phyloP scores from a whole-genome alignment of 1,284 basidiomycete species.

The Ustilago hordei region DNA sequence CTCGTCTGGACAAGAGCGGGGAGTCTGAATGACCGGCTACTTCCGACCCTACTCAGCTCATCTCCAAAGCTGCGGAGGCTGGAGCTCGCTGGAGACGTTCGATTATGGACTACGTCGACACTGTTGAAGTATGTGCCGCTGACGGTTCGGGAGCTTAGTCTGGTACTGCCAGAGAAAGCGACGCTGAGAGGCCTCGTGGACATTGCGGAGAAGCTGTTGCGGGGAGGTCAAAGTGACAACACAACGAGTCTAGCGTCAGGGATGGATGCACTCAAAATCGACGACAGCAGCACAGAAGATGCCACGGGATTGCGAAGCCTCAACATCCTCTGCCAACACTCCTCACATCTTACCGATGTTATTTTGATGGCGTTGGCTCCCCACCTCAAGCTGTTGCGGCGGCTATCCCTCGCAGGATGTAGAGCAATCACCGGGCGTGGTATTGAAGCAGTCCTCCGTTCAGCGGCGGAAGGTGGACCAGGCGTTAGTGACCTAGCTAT shows the following conservation, averaged over 20 bases:
- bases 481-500: slow-evolving; percentile 55
- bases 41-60: slow-evolving; percentile 45
- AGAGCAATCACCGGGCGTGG: slow-evolving; percentile 57
- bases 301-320: slow-evolving; percentile 40
- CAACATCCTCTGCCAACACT: slow-evolving; percentile 53
- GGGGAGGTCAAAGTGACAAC: background rate
- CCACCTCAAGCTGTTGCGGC: slow-evolving; percentile 38
- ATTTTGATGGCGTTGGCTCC: slow-evolving; percentile 45
- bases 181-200: slow-evolving; percentile 37
- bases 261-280: background rate
- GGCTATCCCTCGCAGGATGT: slow-evolving; percentile 61
- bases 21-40: slow-evolving; percentile 60
- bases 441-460: slow-evolving; percentile 46
- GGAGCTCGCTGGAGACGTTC: slow-evolving; percentile 62
- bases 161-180: slow-evolving; percentile 49
- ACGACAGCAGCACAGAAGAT: background rate
- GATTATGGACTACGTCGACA: slow-evolving; percentile 53
- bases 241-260: slow-evolving; percentile 7
- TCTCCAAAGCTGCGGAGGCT: slow-evolving; percentile 41
- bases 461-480: slow-evolving; percentile 6
- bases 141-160: slow-evolving; percentile 29
- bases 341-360: slow-evolving; percentile 55
- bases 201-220: slow-evolving; percentile 36
- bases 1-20: slow-evolving; percentile 67
- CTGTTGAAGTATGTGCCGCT: slow-evolving; percentile 42